Evolutionary conservation across 345 rosid genomes (phyloP).

Genomic region (rapeseed (Brassica napus)): DNA sequence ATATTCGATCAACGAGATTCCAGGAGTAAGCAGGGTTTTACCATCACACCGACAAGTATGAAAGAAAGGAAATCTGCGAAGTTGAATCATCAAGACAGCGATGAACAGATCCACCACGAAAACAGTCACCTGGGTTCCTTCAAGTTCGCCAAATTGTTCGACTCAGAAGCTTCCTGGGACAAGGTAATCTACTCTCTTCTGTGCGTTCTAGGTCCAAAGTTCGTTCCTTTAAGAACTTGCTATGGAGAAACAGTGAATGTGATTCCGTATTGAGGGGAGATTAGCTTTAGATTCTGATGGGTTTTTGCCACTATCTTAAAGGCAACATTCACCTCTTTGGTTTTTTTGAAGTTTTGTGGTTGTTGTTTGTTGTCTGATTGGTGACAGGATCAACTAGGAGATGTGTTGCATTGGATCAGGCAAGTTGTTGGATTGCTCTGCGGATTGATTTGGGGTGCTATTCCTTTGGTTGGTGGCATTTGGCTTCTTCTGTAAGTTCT

Average conservation of each 20-base stretch:
- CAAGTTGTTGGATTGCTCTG: slow-evolving; percentile 80
- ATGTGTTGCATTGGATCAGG: slow-evolving; percentile 97
- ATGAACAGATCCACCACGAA: slow-evolving; percentile 43
- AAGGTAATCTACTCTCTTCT: slow-evolving; percentile 46
- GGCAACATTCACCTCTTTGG: not conserved
- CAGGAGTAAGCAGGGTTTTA: not conserved
- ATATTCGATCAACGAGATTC: not conserved
- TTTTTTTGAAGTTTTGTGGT: not conserved
- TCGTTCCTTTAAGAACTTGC: not conserved
- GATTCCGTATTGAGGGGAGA: slow-evolving; percentile 2
- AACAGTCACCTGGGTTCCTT: slow-evolving; percentile 73
- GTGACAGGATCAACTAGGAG: slow-evolving; percentile 96
- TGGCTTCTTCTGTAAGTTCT: slow-evolving; percentile 84
- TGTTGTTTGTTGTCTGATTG: slow-evolving; percentile 6
- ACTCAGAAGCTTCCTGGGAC: slow-evolving; percentile 95
- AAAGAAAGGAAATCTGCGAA: slow-evolving; percentile 62
- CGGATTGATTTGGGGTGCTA: slow-evolving; percentile 84
- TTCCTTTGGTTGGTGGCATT: slow-evolving; percentile 89
- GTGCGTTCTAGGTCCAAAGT: slow-evolving; percentile 8
- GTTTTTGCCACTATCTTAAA: slow-evolving; percentile 3
- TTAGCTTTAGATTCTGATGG: not conserved
- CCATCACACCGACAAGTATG: slow-evolving; percentile 35
- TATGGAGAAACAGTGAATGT: not conserved
- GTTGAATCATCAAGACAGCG: slow-evolving; percentile 44
- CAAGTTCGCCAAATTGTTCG: slow-evolving; percentile 84